Conservation (phyloP, 352 stramenopile species). For the Peronospora belbahrii region DNA sequence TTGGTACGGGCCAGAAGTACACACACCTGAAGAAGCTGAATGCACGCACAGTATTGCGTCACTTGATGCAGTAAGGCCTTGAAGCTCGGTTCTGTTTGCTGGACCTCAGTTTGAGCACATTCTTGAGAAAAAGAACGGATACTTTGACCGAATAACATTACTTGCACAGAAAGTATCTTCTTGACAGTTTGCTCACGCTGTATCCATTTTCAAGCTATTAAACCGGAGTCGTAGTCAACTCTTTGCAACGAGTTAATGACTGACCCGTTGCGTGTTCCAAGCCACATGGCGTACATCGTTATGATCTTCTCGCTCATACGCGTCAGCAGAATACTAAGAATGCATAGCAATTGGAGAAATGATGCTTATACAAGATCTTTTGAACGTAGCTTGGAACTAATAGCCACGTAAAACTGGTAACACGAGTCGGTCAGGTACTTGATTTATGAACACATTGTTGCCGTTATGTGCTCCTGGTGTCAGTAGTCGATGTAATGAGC, state of each 20-base stretch:
- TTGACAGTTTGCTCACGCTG: conserved; percentile 21
- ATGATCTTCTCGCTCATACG: too few relatives aligned
- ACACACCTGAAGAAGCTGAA: conserved; percentile 98
- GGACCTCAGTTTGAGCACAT: conserved; percentile 9
- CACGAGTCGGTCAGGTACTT: too few relatives aligned
- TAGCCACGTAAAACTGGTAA: too few relatives aligned
- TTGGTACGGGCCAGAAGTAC: conserved; percentile 99
- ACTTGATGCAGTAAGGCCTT: conserved; percentile 84
- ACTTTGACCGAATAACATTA: conserved; percentile 22
- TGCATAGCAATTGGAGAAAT: too few relatives aligned
- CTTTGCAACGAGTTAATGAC: conserved; percentile 26
- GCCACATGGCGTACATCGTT: too few relatives aligned
- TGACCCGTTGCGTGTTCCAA: too few relatives aligned
- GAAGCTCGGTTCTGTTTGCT: not conserved
- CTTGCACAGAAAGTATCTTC: not conserved
- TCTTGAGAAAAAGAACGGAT: conserved; percentile 13
- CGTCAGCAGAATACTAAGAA: too few relatives aligned
- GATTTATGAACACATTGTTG: too few relatives aligned
- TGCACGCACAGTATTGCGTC: conserved; percentile 92
- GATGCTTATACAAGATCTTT: too few relatives aligned
- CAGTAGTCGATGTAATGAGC: too few relatives aligned
- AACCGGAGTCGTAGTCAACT: conserved; percentile 25
- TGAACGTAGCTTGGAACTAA: too few relatives aligned
- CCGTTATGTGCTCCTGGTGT: too few relatives aligned
- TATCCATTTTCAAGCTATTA: conserved; percentile 63